phyloP scores from a whole-genome alignment of 2,329 filamentous ascomycete genomes.

The Gnomoniopsis smithogilvyi region DNA sequence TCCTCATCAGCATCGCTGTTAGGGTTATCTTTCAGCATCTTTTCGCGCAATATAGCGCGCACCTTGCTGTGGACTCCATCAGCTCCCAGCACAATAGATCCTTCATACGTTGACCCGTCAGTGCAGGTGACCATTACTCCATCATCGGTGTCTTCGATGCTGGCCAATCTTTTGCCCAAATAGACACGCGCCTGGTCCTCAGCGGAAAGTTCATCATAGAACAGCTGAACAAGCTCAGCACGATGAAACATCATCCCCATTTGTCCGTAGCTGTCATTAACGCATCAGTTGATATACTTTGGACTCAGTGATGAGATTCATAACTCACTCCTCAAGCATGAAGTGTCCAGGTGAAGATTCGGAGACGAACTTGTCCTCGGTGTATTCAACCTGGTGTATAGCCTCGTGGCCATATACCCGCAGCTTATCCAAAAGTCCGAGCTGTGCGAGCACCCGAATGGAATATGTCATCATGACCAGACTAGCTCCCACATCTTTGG shows the following conservation, averaged over 20 bases:
- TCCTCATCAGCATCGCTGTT: slow-evolving; percentile 20
- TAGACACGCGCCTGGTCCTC: slow-evolving; percentile 1
- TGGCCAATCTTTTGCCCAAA: slow-evolving; percentile 1
- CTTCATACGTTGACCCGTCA: slow-evolving; percentile 23
- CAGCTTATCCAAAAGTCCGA: slow-evolving; percentile 30
- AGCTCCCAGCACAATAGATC: slow-evolving; percentile 37
- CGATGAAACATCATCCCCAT: slow-evolving; percentile 4
- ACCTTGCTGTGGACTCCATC: slow-evolving; percentile 40
- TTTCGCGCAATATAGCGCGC: slow-evolving; percentile 30
- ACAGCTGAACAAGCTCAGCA: slow-evolving; percentile 4
- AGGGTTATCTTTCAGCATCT: slow-evolving; percentile 22
- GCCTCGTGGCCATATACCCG: slow-evolving; percentile 2
- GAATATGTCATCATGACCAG: slow-evolving; percentile 28
- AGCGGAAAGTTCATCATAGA: slow-evolving; percentile 3
- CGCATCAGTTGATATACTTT: background rate
- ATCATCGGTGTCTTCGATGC: slow-evolving; percentile 4
- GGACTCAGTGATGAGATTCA: background rate
- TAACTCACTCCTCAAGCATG: background rate
- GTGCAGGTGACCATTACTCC: slow-evolving; percentile 8
- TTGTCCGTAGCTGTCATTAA: slow-evolving; percentile 1
- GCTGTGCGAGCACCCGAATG: slow-evolving; percentile 30
- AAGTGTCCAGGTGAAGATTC: background rate
- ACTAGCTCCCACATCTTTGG: slow-evolving; percentile 29
- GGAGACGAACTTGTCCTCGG: background rate
- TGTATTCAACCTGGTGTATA: slow-evolving; percentile 1